Conservation (phyloP, 305 asterid genomes). For the Fraxinus floribunda region DNA sequence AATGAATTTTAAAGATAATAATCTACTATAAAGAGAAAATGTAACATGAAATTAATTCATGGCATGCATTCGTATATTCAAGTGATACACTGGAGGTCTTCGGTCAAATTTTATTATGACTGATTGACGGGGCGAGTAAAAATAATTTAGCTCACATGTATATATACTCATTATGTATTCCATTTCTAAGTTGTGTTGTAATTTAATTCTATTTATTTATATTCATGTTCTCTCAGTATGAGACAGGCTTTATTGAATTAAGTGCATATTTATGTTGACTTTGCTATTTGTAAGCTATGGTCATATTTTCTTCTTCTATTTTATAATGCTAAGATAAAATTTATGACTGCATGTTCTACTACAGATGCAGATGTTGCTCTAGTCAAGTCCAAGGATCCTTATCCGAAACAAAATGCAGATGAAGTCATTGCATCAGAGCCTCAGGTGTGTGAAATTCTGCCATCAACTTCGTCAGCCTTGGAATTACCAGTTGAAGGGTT, state of each 20-base stretch:
- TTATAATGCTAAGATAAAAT: not conserved
- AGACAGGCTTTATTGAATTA: not conserved
- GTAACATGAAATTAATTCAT: not conserved
- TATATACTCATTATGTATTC: not conserved
- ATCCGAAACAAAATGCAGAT: constrained; percentile 27
- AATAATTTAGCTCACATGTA: not conserved
- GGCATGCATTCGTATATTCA: not conserved
- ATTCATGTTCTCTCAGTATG: not conserved
- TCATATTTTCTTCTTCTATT: not conserved
- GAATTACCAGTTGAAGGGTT: constrained; percentile 14
- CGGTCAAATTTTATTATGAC: not conserved
- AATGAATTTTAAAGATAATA: not conserved
- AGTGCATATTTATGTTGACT: not conserved
- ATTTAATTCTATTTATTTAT: not conserved
- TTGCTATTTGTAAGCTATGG: not conserved
- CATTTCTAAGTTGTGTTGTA: not conserved
- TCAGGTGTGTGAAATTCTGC: constrained; percentile 19
- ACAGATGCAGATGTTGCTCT: constrained; percentile 25
- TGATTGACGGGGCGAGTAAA: not conserved
- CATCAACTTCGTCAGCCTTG: constrained; percentile 16
- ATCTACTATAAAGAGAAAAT: not conserved
- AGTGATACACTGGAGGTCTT: not conserved
- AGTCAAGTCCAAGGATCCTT: constrained; percentile 25
- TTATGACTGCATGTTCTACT: constrained; percentile 29
- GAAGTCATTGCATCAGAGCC: constrained; percentile 36